phyloP scores from a whole-genome alignment of 2,329 filamentous ascomycete species.

The Cladosporium sphaerospermum region DNA sequence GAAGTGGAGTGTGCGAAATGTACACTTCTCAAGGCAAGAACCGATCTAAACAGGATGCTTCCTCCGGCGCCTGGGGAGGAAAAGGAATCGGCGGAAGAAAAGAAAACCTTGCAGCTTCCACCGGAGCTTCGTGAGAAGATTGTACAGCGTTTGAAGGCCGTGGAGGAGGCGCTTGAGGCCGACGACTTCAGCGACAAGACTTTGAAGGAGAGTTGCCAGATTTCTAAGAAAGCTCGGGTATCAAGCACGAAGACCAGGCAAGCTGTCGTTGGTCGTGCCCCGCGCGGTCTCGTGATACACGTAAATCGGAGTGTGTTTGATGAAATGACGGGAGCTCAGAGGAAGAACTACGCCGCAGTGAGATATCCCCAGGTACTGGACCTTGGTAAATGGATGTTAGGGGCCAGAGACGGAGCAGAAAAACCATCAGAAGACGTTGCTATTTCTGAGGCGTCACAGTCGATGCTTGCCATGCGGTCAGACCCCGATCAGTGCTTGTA shows the following conservation, averaged over 20 bases:
- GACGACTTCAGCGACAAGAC: slow-evolving; percentile 66
- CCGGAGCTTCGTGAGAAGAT: slow-evolving; percentile 39
- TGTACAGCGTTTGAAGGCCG: slow-evolving; percentile 53
- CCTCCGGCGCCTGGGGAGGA: slow-evolving; percentile 15
- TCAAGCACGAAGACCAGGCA: slow-evolving; percentile 84
- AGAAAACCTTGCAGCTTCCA: slow-evolving; percentile 28
- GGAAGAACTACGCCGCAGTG: slow-evolving; percentile 77
- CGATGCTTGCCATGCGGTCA: slow-evolving; percentile 62
- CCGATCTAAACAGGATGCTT: slow-evolving; percentile 46
- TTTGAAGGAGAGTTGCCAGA: slow-evolving; percentile 40
- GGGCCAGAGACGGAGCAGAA: slow-evolving; percentile 11
- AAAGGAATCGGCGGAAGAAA: slow-evolving; percentile 14
- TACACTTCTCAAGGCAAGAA: slow-evolving; percentile 60
- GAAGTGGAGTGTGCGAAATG: slow-evolving; percentile 90
- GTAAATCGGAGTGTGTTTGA: slow-evolving; percentile 91
- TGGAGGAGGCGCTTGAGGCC: slow-evolving; percentile 66
- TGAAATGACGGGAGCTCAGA: slow-evolving; percentile 68
- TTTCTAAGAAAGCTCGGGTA: slow-evolving; percentile 58
- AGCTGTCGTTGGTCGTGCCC: slow-evolving; percentile 74
- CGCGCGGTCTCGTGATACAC: slow-evolving; percentile 75
- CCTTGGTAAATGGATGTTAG: slow-evolving; percentile 78
- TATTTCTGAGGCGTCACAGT: slow-evolving; percentile 55
- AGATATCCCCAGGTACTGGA: slow-evolving; percentile 69
- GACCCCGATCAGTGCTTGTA: slow-evolving; percentile 49
- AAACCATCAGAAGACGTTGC: slow-evolving; percentile 3